Evolutionary conservation across 257 asterid species (phyloP).

Genomic region (Solanum virginianum): DNA sequence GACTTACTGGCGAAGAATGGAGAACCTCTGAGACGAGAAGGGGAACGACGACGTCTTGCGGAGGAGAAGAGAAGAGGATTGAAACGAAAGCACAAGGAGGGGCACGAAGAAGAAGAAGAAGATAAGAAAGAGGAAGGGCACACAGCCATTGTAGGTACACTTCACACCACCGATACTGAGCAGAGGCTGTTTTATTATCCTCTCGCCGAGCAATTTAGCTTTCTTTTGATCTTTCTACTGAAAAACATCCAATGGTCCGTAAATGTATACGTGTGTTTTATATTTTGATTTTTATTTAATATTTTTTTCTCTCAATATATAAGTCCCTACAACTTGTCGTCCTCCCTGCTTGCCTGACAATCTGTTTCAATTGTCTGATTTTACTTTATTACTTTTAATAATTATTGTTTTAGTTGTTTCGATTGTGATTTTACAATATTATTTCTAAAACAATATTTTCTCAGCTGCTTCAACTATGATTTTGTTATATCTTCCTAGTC

Average conservation of each 20-base stretch:
- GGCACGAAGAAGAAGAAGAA: slow-evolving; percentile 41
- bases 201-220: background rate
- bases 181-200: background rate
- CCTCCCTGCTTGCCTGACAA: no score
- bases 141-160: background rate
- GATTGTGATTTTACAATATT: no score
- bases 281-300: background rate
- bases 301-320: no score
- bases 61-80: slow-evolving; percentile 44
- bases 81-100: slow-evolving; percentile 34
- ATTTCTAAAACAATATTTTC: no score
- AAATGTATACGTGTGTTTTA: background rate
- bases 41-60: slow-evolving; percentile 37
- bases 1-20: background rate
- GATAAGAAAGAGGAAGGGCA: slow-evolving; percentile 5
- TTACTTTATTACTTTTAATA: no score
- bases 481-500: no score
- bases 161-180: background rate
- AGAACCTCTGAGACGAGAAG: slow-evolving; percentile 6
- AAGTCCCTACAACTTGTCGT: no score
- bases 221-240: background rate
- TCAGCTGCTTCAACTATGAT: no score
- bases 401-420: no score
- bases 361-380: no score
- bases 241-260: background rate